Percentiles rank a stretch among this genome's conserved stretches.
Conservation (phyloP, 495 filamentous ascomycete species). For the Penicillium soppii region DNA sequence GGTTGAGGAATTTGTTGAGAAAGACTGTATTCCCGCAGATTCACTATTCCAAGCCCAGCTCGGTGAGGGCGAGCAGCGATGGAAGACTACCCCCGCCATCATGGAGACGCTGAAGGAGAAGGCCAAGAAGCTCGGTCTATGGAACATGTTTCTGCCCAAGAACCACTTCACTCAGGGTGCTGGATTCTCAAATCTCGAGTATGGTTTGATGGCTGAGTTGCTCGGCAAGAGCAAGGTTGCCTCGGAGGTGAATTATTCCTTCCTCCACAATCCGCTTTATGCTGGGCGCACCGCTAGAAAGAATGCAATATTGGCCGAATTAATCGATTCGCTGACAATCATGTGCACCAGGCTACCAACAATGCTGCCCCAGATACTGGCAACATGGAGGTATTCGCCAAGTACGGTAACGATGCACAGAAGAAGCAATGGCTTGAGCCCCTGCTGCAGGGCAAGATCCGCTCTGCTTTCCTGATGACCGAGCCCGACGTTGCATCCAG, state of each 20-base stretch:
- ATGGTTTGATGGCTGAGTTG: conserved; percentile 89
- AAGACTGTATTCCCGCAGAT: conserved; percentile 89
- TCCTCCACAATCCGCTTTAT: neutral
- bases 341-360: conserved; percentile 64
- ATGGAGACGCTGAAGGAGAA: conserved; percentile 87
- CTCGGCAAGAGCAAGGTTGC: conserved; percentile 77
- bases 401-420: conserved; percentile 88
- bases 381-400: conserved; percentile 94
- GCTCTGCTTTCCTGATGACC: conserved; percentile 92
- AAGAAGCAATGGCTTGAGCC: conserved; percentile 84
- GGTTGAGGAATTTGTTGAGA: conserved; percentile 95
- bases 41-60: conserved; percentile 75
- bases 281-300: neutral
- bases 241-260: conserved; percentile 56
- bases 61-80: conserved; percentile 69
- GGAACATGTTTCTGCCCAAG: conserved; percentile 97
- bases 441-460: conserved; percentile 79
- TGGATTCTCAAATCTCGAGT: conserved; percentile 87
- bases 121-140: conserved; percentile 81
- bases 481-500: conserved; percentile 83
- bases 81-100: conserved; percentile 74
- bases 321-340: conserved; percentile 4
- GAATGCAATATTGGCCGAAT: no score
- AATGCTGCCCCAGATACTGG: conserved; percentile 90
- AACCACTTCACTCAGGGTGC: conserved; percentile 93